phyloP scores from a whole-genome alignment of 805 yeast genomes.

The Maudiozyma turicensis region DNA sequence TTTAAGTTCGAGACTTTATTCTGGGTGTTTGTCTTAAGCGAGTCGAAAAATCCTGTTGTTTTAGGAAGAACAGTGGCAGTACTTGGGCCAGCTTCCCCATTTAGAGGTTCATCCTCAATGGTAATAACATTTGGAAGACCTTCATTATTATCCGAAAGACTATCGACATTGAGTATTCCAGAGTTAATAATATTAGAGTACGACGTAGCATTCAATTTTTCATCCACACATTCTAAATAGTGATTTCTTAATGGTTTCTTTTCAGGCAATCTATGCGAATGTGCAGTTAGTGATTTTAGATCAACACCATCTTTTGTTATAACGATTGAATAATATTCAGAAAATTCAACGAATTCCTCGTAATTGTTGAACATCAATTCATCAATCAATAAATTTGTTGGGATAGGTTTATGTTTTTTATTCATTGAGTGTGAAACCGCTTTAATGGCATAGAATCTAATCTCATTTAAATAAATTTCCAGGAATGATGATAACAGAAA shows the following conservation, averaged over 20 bases:
- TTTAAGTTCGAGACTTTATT: too few species aligned
- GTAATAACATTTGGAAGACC: not conserved
- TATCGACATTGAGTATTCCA: constrained; percentile 25
- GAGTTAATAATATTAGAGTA: constrained; percentile 33
- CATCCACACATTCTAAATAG: constrained; percentile 35
- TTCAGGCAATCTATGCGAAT: constrained; percentile 29
- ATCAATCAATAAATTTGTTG: constrained; percentile 36
- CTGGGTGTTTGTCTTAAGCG: not conserved
- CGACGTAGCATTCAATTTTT: constrained; percentile 25
- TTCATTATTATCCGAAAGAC: not conserved
- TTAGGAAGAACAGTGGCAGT: too few species aligned
- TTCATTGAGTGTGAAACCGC: constrained; percentile 60
- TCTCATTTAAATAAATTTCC: constrained; percentile 72
- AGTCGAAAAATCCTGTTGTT: too few species aligned
- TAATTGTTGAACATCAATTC: constrained; percentile 60
- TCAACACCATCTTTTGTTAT: constrained; percentile 35
- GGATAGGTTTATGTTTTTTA: constrained; percentile 57
- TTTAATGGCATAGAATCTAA: constrained; percentile 63
- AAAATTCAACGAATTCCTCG: constrained; percentile 45
- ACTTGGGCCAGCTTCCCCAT: not conserved
- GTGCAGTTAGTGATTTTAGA: constrained; percentile 33
- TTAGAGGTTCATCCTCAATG: not conserved
- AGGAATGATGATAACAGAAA: constrained; percentile 61
- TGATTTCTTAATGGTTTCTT: constrained; percentile 39
- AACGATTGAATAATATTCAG: constrained; percentile 54